Evolutionary conservation across 1,139 yeast species (phyloP).

Genomic region (Spencermartinsiella ligniputridi): DNA sequence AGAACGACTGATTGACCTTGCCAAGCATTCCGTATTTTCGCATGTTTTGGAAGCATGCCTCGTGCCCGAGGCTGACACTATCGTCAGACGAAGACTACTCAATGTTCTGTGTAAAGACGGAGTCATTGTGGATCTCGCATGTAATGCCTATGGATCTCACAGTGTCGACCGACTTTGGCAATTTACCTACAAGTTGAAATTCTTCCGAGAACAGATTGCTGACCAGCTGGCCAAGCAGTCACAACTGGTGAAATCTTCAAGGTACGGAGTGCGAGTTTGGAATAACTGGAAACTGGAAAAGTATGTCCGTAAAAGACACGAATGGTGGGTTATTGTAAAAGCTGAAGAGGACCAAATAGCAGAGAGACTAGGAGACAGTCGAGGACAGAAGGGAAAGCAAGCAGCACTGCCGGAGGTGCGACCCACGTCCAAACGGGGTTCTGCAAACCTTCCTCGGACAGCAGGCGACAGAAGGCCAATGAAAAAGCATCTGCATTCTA

Average conservation of each 20-base stretch:
- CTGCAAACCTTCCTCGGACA: not conserved
- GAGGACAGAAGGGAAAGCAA: constrained; percentile 11
- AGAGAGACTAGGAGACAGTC: constrained; percentile 18
- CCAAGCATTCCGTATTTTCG: constrained; percentile 83
- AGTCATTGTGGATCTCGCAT: constrained; percentile 51
- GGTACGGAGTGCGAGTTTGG: constrained; percentile 90
- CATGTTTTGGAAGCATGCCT: constrained; percentile 54
- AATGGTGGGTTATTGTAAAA: constrained; percentile 75
- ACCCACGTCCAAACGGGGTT: not conserved
- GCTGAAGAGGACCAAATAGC: constrained; percentile 51
- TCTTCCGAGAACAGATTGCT: constrained; percentile 85
- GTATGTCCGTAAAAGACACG: constrained; percentile 66
- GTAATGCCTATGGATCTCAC: constrained; percentile 91
- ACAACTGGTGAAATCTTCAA: constrained; percentile 72
- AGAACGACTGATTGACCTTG: constrained; percentile 62
- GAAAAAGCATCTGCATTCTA: constrained; percentile 2
- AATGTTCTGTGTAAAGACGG: constrained; percentile 51
- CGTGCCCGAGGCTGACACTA: constrained; percentile 45
- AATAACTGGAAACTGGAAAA: constrained; percentile 88
- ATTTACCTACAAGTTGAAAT: constrained; percentile 70
- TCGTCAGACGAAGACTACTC: constrained; percentile 63
- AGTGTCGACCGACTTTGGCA: constrained; percentile 80
- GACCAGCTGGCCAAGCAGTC: constrained; percentile 57
- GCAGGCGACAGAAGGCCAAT: not conserved
- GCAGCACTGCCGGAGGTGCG: not conserved